Base-by-base conservation (phyloP, 129 eudicot species). In the Flaveria ramosissima region DNA sequence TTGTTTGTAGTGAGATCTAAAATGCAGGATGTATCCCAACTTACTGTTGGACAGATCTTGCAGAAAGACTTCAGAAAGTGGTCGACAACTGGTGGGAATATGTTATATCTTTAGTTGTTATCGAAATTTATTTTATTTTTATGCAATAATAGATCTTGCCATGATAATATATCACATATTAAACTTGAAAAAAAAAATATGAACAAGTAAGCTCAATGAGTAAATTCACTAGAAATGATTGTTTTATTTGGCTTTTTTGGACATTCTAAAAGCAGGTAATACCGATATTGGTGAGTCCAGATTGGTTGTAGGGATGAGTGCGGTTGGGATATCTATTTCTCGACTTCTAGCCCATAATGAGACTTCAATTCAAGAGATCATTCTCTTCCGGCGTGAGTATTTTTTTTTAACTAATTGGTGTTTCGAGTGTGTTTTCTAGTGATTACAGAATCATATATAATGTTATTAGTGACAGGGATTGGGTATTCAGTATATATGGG, bases 11-110 rank as follows among this genome's bases (percentile, higher is more conserved):
- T 91, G 84, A 88, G 83, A 68, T 73, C 85, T 76, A 91, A 84
- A 77, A 80, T 82, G 83, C 68, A 78, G 6, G 82, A 82, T 73
- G 80, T 83, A 66, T 78, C 83, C 10, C 83, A 85, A 42, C 85
- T 84, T 46, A 81, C 74, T 76, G 81, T 88, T 64, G 85, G 87
- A 79, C 89, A 88, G n/a, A 88, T 91, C 75, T 60, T 88, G 79
- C 82, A 64, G 17, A 88, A 88, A 78, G 87, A 88, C 75, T 84
- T 84, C 78, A 91, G 70, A 61, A 91, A 83, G 85, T 88, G 89
- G 96, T 81, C 92, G 51, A 79, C 68, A 75, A 47, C 80, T 51
- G 93, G 97, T 88, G 17, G 17, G 80, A 50, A 60, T 32, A 69
- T 74, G 48, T 57, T 48, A 27, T 80, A 67, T 30, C 53, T 74